These are phyloP conservation scores for Tylopilus rubrobrunneus DNA, from an alignment of 768 basidiomycete species.

Conservation along the genomic window DNA sequence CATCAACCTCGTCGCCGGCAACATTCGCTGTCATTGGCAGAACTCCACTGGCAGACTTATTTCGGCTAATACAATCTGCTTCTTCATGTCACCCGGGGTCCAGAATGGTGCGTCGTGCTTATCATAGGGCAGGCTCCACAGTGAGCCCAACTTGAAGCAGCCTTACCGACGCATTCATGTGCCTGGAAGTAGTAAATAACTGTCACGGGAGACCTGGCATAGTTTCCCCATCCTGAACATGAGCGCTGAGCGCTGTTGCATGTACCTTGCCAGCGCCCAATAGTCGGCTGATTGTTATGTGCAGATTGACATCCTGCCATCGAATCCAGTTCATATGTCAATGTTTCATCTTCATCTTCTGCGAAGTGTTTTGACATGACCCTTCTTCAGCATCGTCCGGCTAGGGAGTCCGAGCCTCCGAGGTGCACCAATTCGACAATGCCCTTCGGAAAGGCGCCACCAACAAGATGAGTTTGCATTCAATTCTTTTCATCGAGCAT, in stretches of 20 bases:
- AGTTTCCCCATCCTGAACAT: neutral
- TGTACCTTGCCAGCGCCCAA: no score
- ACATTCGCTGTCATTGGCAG: neutral
- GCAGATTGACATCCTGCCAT: neutral
- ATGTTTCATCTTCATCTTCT: neutral
- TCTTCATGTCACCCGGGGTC: neutral
- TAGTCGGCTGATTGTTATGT: neutral
- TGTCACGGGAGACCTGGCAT: neutral
- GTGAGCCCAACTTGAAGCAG: no score
- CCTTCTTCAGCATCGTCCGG: neutral
- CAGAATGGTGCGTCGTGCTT: neutral
- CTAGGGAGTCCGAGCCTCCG: neutral
- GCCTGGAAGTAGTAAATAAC: neutral
- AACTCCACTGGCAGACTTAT: neutral
- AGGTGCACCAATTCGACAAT: no score
- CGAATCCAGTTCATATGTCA: neutral
- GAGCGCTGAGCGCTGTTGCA: neutral
- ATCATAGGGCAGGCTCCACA: neutral
- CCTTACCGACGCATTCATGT: neutral
- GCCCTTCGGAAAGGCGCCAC: no score
- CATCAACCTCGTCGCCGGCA: neutral
- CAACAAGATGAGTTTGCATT: no score
- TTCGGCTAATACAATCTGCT: neutral
- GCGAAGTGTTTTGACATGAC: neutral
- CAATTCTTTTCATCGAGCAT: no score